Evolutionary conservation across 1,139 yeast species (phyloP).

Genomic region (Suhomyces terraborum): DNA sequence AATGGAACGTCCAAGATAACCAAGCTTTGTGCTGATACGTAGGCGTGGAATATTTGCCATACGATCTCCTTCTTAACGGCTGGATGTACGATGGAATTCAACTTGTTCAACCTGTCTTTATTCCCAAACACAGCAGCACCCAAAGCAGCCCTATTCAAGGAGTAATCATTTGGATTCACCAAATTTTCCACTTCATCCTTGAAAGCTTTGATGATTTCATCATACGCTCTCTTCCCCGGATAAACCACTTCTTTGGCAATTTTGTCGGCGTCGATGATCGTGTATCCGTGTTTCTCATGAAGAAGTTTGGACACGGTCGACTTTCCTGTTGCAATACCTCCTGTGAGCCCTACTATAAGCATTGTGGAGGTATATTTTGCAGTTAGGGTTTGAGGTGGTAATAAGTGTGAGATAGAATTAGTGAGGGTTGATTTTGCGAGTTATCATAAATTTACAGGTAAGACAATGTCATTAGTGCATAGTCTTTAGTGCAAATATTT

Average conservation of each 20-base stretch:
- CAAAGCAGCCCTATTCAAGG: slow-evolving; percentile 68
- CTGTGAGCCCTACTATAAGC: slow-evolving; percentile 92
- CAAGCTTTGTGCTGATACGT: slow-evolving; percentile 49
- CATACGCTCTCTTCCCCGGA: slow-evolving; percentile 76
- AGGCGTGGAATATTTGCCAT: slow-evolving; percentile 57
- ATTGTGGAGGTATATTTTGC: slow-evolving; percentile 35
- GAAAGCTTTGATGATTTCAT: slow-evolving; percentile 63
- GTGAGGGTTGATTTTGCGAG: no score
- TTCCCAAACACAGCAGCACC: slow-evolving; percentile 81
- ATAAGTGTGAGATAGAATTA: not conserved
- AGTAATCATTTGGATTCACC: slow-evolving; percentile 48
- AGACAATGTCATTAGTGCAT: no score
- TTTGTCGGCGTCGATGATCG: slow-evolving; percentile 84
- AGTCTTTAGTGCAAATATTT: no score
- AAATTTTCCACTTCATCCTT: slow-evolving; percentile 56
- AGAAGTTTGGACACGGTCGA: slow-evolving; percentile 79
- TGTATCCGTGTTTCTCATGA: slow-evolving; percentile 50
- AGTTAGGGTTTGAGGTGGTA: not conserved
- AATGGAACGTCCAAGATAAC: slow-evolving; percentile 89
- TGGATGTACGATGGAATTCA: slow-evolving; percentile 87
- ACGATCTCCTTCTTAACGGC: slow-evolving; percentile 75
- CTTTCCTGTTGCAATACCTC: slow-evolving; percentile 95
- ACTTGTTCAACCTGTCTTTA: slow-evolving; percentile 48
- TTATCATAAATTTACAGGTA: no score
- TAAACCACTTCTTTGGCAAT: slow-evolving; percentile 84